phyloP scores from a whole-genome alignment of 1,284 basidiomycete genomes.

The Trametes polyzona region DNA sequence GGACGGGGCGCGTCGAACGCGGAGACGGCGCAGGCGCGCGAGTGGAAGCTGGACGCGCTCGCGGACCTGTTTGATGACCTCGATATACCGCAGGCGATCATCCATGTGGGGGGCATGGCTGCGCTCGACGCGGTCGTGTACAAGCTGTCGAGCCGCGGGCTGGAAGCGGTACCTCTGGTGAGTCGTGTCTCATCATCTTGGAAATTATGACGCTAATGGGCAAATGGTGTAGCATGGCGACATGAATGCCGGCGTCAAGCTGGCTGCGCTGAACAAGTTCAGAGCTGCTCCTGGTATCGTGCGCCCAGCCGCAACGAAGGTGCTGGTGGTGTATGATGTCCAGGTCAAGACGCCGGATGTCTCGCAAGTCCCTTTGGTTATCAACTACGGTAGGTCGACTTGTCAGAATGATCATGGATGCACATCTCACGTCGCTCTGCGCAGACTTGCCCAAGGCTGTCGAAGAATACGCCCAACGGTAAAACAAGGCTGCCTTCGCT shows the following conservation, averaged over 20 bases:
- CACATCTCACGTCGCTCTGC: background rate
- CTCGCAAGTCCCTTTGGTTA: conserved; percentile 86
- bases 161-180: conserved; percentile 85
- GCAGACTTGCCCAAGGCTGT: conserved; percentile 92
- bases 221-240: conserved; percentile 68
- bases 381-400: conserved; percentile 78
- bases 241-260: conserved; percentile 81
- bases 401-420: background rate
- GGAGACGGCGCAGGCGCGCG: conserved; percentile 87
- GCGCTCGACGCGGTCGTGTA: conserved; percentile 87
- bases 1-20: conserved; percentile 79
- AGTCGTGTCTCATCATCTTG: conserved; percentile 34
- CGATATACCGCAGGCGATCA: conserved; percentile 82
- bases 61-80: conserved; percentile 93
- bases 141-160: conserved; percentile 83
- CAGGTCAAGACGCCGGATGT: conserved; percentile 89
- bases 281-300: conserved; percentile 58
- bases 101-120: conserved; percentile 88
- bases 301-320: conserved; percentile 67
- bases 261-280: conserved; percentile 84
- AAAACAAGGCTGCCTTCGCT: conserved; percentile 23
- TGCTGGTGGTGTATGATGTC: conserved; percentile 90
- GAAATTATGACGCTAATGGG: background rate
- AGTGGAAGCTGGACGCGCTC: conserved; percentile 97
- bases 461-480: conserved; percentile 95